Percentiles rank a stretch among this genome's conserved stretches.
These are phyloP conservation scores for Sporobolomyces pararoseus DNA, from an alignment of 768 basidiomycete species.

Conservation along the genomic window DNA sequence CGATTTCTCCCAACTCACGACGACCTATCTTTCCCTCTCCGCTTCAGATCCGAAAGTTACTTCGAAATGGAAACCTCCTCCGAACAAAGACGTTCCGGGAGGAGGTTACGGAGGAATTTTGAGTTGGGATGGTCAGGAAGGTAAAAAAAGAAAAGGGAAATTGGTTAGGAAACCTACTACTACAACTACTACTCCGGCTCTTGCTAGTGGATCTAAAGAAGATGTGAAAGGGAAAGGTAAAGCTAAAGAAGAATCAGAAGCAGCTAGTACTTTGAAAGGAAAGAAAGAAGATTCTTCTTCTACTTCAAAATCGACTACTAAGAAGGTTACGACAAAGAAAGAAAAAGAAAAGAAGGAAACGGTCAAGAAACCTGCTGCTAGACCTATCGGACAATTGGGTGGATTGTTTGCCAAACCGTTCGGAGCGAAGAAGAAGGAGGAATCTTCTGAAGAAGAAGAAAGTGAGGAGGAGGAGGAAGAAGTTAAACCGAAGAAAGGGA, in stretches of 20 bases:
- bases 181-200: background rate
- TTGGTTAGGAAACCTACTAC: background rate
- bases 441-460: background rate
- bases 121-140: background rate
- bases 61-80: conserved; percentile 20
- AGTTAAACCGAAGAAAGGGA: conserved; percentile 22
- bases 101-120: conserved; percentile 17
- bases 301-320: background rate
- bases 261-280: conserved; percentile 10
- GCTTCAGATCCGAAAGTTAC: background rate
- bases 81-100: background rate
- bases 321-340: background rate
- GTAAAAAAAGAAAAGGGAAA: background rate
- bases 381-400: conserved; percentile 24
- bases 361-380: conserved; percentile 3
- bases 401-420: conserved; percentile 10
- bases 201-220: background rate
- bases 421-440: conserved; percentile 13
- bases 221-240: conserved; percentile 9
- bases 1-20: conserved; percentile 10
- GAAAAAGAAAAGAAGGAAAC: background rate
- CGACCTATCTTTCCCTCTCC: conserved; percentile 18
- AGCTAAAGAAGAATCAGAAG: background rate
- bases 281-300: conserved; percentile 10
- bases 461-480: conserved; percentile 16